Percentiles rank a stretch among this genome's conserved stretches.
Evolutionary conservation across 1,139 yeast species (phyloP).

Genomic region (Suhomyces bribrorum): DNA sequence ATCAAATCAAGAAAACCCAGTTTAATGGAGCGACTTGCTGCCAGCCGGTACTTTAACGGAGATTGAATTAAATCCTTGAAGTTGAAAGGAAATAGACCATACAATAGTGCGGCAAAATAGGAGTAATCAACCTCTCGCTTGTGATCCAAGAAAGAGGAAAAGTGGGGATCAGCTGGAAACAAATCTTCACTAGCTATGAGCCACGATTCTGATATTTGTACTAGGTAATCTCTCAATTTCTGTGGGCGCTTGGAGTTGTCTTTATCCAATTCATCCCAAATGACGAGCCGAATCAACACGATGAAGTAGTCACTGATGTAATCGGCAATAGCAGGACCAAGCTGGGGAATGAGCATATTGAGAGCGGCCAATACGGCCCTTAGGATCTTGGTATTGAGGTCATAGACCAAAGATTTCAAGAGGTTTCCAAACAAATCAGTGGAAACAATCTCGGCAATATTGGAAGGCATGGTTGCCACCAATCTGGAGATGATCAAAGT

Average conservation of each 20-base stretch:
- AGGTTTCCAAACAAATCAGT: constrained; percentile 18
- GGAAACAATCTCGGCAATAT: background rate
- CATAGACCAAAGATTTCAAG: constrained; percentile 45
- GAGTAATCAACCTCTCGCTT: constrained; percentile 16
- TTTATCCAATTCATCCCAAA: constrained; percentile 29
- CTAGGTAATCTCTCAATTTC: constrained; percentile 1
- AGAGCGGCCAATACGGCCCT: constrained; percentile 45
- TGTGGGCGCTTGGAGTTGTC: background rate
- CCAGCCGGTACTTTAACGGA: constrained; percentile 32
- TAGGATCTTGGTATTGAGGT: constrained; percentile 44
- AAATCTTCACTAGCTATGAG: constrained; percentile 1
- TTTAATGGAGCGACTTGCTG: constrained; percentile 16
- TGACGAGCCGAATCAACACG: constrained; percentile 43
- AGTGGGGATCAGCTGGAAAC: background rate
- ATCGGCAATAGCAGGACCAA: constrained; percentile 36
- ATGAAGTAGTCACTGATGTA: constrained; percentile 47
- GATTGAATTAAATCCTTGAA: constrained; percentile 44
- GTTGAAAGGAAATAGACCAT: constrained; percentile 64
- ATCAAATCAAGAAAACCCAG: constrained; percentile 9
- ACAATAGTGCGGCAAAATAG: constrained; percentile 45
- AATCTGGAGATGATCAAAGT: constrained; percentile 36
- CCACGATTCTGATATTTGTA: constrained; percentile 1
- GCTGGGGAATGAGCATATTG: constrained; percentile 58
- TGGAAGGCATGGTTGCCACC: constrained; percentile 17
- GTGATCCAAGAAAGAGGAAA: background rate